A percentile compares a stretch with the other conserved stretches of the same genome.
Evolutionary conservation across 495 filamentous ascomycete genomes (phyloP).

Genomic region (Beverwykella pulmonaria): DNA sequence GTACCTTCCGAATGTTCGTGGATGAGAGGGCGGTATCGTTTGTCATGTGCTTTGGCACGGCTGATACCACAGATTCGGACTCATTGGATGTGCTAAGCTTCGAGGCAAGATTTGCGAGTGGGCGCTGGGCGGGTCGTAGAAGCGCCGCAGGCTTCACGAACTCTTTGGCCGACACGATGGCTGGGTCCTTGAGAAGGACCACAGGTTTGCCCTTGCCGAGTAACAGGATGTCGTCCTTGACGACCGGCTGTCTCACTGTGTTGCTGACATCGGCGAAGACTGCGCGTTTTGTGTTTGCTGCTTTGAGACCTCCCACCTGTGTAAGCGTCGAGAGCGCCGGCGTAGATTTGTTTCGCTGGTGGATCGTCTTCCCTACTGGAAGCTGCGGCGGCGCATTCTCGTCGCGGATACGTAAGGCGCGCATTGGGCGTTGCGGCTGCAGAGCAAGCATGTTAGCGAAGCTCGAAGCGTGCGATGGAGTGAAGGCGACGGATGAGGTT

Average conservation of each 20-base stretch:
- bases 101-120: conserved; percentile 45
- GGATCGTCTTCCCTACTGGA: conserved; percentile 61
- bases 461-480: background rate
- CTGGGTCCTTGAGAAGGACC: conserved; percentile 52
- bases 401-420: conserved; percentile 62
- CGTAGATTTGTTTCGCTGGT: conserved; percentile 81
- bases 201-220: conserved; percentile 39
- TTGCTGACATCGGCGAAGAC: conserved; percentile 84
- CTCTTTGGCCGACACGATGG: conserved; percentile 44
- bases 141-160: conserved; percentile 54
- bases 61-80: conserved; percentile 1
- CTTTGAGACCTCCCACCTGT: conserved; percentile 63
- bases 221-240: conserved; percentile 51
- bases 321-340: conserved; percentile 63
- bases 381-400: conserved; percentile 72
- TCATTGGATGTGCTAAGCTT: conserved; percentile 18
- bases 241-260: conserved; percentile 54
- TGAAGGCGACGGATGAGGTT: background rate
- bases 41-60: conserved; percentile 18
- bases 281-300: conserved; percentile 66
- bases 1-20: conserved; percentile 47
- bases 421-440: conserved; percentile 73
- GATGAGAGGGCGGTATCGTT: conserved; percentile 11
- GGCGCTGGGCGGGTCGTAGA: conserved; percentile 67
- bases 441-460: conserved; percentile 25